Percentiles rank a stretch among this genome's conserved stretches.
Evolutionary conservation across 1,284 basidiomycete genomes (phyloP).

Genomic region (Cryptococcus sp.): DNA sequence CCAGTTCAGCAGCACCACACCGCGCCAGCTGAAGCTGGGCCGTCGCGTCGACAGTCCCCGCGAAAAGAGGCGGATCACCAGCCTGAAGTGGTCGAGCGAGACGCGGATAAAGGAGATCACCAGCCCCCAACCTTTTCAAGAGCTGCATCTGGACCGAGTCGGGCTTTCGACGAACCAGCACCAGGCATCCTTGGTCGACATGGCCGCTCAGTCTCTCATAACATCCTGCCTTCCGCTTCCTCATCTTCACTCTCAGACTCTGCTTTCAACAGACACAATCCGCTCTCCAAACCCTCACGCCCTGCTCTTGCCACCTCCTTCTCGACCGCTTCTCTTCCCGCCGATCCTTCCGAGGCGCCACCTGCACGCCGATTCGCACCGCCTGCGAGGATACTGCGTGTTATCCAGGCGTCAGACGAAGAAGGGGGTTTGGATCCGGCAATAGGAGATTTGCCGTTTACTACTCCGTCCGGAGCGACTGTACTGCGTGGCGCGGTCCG

Average conservation of each 20-base stretch:
- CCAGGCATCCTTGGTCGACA: conserved; percentile 7
- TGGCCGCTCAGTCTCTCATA: conserved; percentile 28
- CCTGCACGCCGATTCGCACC: conserved; percentile 24
- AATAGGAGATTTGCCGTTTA: conserved; percentile 1
- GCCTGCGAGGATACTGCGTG: conserved; percentile 25
- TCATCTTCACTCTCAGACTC: conserved; percentile 5
- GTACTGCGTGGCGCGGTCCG: conserved; percentile 17
- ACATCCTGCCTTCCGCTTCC: conserved; percentile 16
- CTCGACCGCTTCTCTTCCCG: conserved; percentile 18
- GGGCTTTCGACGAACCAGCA: background rate
- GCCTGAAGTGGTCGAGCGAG: background rate
- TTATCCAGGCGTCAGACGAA: conserved; percentile 13
- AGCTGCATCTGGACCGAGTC: conserved; percentile 1
- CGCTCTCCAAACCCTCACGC: conserved; percentile 28
- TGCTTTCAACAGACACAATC: conserved; percentile 10
- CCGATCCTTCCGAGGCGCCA: conserved; percentile 4
- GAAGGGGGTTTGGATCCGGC: conserved; percentile 11
- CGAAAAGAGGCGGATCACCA: conserved; percentile 5
- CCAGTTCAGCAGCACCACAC: conserved; percentile 4
- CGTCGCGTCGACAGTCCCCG: conserved; percentile 10
- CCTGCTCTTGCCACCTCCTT: conserved; percentile 23
- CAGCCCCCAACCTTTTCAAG: background rate
- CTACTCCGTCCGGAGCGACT: conserved; percentile 10
- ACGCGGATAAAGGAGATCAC: background rate
- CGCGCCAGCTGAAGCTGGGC: conserved; percentile 6